Conservation (phyloP, 2,329 filamentous ascomycete genomes). For the Ascosphaera apis region DNA sequence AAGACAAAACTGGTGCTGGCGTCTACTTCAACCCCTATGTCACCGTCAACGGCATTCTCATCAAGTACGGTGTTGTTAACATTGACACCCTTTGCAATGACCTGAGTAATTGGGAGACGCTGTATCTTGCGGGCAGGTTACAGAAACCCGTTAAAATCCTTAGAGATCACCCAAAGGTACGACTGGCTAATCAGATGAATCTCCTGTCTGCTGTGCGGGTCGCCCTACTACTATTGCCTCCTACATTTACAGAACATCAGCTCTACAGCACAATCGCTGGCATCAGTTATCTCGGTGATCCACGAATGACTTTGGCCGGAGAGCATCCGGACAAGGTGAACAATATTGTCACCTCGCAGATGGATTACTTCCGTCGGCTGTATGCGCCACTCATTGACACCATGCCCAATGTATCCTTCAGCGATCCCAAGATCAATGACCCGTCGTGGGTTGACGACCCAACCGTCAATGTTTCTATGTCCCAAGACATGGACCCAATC, state of each 20-base stretch:
- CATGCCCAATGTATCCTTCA: slow-evolving; percentile 68
- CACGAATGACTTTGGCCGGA: slow-evolving; percentile 76
- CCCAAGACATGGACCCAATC: slow-evolving; percentile 79
- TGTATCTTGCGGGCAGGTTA: slow-evolving; percentile 87
- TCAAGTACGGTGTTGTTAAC: slow-evolving; percentile 96
- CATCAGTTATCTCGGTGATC: slow-evolving; percentile 84
- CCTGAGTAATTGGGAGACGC: slow-evolving; percentile 71
- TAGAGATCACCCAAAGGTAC: slow-evolving; percentile 74
- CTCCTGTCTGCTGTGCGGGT: slow-evolving; percentile 77
- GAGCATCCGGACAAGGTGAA: slow-evolving; percentile 82
- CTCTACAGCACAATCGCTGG: slow-evolving; percentile 80
- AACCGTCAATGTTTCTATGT: slow-evolving; percentile 40
- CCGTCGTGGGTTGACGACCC: slow-evolving; percentile 41
- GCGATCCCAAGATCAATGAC: slow-evolving; percentile 35
- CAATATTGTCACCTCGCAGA: slow-evolving; percentile 84
- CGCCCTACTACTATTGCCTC: slow-evolving; percentile 64
- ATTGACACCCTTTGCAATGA: slow-evolving; percentile 73
- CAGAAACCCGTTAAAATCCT: slow-evolving; percentile 98
- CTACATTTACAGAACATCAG: slow-evolving; percentile 63
- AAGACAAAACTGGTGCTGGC: slow-evolving; percentile 74
- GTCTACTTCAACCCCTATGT: slow-evolving; percentile 97
- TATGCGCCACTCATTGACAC: slow-evolving; percentile 79
- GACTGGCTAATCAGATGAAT: slow-evolving; percentile 89
- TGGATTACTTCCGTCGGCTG: slow-evolving; percentile 72
- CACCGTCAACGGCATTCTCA: slow-evolving; percentile 78